These are phyloP conservation scores for Rhamnella rubrinervis DNA, from an alignment of 331 rosid species.

Conservation along the genomic window DNA sequence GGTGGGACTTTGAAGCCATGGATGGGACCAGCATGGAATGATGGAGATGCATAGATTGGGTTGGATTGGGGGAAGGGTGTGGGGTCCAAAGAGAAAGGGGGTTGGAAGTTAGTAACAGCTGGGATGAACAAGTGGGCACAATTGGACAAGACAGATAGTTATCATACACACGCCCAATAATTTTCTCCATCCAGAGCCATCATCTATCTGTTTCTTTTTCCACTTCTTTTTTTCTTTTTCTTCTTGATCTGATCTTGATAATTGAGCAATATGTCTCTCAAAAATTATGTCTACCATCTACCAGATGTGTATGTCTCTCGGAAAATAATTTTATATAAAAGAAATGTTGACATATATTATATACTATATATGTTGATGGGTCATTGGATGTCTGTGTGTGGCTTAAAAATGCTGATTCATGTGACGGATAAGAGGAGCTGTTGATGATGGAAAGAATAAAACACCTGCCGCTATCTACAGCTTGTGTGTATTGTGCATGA, in stretches of 20 bases:
- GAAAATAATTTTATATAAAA: conserved; percentile 29
- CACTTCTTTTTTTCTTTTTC: conserved; percentile 25
- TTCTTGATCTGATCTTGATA: conserved; percentile 60
- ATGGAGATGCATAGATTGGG: conserved; percentile 30
- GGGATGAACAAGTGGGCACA: conserved; percentile 55
- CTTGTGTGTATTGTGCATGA: conserved; percentile 3
- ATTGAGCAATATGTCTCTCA: conserved; percentile 36
- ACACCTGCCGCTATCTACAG: background rate
- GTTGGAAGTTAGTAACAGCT: conserved; percentile 46
- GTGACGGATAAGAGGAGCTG: conserved; percentile 22
- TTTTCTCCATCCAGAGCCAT: conserved; percentile 44
- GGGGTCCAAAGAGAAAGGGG: conserved; percentile 35
- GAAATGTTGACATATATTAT: conserved; percentile 13
- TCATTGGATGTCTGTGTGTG: conserved; percentile 46
- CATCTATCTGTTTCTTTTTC: conserved; percentile 28
- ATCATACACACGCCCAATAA: conserved; percentile 44
- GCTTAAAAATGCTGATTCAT: conserved; percentile 25
- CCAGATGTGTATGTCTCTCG: conserved; percentile 24
- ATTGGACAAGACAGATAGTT: conserved; percentile 56
- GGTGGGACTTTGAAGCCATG: background rate
- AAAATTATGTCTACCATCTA: conserved; percentile 21
- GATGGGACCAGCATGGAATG: conserved; percentile 35
- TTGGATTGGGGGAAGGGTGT: background rate
- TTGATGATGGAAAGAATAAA: conserved; percentile 14
- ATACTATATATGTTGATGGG: conserved; percentile 20